A percentile compares a stretch with the other conserved stretches of the same genome.
Conservation (phyloP, 129 eudicot genomes). For the Helichrysum umbraculigerum region DNA sequence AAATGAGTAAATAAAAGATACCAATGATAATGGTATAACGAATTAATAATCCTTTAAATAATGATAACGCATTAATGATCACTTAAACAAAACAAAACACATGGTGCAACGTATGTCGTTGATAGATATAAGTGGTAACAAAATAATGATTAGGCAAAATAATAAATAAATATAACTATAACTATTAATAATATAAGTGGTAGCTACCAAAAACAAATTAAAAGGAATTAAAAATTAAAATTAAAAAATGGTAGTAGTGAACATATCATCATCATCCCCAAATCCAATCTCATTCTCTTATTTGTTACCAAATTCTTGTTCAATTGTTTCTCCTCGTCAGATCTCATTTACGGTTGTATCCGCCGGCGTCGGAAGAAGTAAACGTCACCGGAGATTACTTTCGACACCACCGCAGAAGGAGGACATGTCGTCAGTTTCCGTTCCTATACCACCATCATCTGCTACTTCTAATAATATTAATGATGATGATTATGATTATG, state of each 20-base stretch:
- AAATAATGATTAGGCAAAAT: not conserved
- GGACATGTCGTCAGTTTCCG: constrained; percentile 69
- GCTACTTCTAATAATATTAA: not conserved
- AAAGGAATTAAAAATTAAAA: not conserved
- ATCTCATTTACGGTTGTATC: constrained; percentile 21
- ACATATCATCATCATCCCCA: not conserved
- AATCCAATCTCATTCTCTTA: constrained; percentile 35
- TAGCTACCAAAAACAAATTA: not conserved
- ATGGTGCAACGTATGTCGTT: not conserved
- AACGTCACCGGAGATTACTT: constrained; percentile 28
- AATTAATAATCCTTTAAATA: too few species aligned
- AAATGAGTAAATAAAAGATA: too few species aligned
- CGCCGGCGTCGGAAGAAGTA: constrained; percentile 32
- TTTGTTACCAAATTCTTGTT: constrained; percentile 27
- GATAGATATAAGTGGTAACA: not conserved
- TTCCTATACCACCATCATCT: constrained; percentile 31
- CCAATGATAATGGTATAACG: too few species aligned
- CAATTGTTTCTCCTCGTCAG: constrained; percentile 38
- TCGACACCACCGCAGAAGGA: constrained; percentile 27
- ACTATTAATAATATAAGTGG: not conserved
- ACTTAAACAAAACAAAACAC: too few species aligned
- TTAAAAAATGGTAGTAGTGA: constrained; percentile 9
- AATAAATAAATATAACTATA: too few species aligned
- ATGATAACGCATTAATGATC: not conserved
- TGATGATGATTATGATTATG: constrained; percentile 36